Evolutionary conservation across 2,329 filamentous ascomycete species (phyloP).

Genomic region (Albophoma yamanashiensis): DNA sequence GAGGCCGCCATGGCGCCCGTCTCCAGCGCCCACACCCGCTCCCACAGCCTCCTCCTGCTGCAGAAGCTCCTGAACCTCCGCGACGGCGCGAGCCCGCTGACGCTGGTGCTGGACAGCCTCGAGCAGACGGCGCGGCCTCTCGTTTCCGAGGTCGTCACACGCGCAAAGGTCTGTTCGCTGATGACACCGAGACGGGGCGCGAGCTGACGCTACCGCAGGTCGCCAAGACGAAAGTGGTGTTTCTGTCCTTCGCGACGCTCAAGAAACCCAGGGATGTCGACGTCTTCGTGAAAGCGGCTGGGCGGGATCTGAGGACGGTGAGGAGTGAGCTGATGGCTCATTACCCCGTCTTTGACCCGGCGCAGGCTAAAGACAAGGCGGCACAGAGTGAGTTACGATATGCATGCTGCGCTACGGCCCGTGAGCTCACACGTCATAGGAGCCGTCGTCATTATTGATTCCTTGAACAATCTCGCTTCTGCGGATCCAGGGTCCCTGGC

Average conservation of each 20-base stretch:
- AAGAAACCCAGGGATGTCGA: constrained; percentile 54
- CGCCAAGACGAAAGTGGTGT: constrained; percentile 59
- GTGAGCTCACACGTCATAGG: constrained; percentile 32
- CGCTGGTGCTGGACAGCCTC: constrained; percentile 72
- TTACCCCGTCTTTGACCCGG: constrained; percentile 27
- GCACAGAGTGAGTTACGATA: constrained; percentile 29
- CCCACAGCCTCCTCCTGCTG: constrained; percentile 74
- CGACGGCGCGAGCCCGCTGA: constrained; percentile 76
- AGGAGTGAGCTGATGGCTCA: constrained; percentile 48
- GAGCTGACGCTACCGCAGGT: constrained; percentile 22
- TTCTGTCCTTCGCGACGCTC: constrained; percentile 68
- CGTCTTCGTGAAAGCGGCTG: constrained; percentile 52
- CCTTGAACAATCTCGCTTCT: constrained; percentile 56
- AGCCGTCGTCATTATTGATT: constrained; percentile 69
- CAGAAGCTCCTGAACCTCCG: constrained; percentile 71
- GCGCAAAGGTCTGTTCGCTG: constrained; percentile 51
- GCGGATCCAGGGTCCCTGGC: constrained; percentile 46
- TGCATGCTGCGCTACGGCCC: background rate
- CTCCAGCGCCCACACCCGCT: constrained; percentile 58
- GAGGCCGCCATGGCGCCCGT: constrained; percentile 40
- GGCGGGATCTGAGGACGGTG: constrained; percentile 46
- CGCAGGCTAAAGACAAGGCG: constrained; percentile 22
- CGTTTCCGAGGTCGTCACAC: constrained; percentile 59
- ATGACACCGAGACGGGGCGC: constrained; percentile 5
- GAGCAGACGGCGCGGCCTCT: constrained; percentile 69